A percentile compares a stretch with the other conserved stretches of the same genome.
Conservation (phyloP, 768 basidiomycete species). For the Gautieria morchelliformis region DNA sequence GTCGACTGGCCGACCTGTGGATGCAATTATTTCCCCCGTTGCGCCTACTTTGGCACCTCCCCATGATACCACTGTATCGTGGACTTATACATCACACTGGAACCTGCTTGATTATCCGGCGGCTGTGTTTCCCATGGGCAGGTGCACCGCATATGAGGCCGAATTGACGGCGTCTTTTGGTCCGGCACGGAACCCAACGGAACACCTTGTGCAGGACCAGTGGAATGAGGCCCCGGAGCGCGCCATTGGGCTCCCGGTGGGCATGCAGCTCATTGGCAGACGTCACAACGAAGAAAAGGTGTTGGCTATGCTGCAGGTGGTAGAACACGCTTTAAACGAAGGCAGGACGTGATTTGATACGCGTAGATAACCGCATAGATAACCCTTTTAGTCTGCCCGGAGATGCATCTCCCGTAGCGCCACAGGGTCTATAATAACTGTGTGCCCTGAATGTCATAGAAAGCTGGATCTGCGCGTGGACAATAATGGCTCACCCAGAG, state of each 20-base stretch:
- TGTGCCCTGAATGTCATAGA: too few relatives aligned
- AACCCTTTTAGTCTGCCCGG: too few relatives aligned
- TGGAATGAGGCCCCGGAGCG: slow-evolving; percentile 35
- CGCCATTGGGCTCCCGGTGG: slow-evolving; percentile 24
- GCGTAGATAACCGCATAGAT: too few relatives aligned
- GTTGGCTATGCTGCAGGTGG: slow-evolving; percentile 31
- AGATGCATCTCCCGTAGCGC: too few relatives aligned
- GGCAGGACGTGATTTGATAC: too few relatives aligned
- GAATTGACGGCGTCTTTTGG: slow-evolving; percentile 11
- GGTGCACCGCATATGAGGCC: slow-evolving; percentile 19
- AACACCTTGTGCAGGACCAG: slow-evolving; percentile 26
- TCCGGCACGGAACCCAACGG: slow-evolving; percentile 26
- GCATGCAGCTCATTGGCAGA: slow-evolving; percentile 41
- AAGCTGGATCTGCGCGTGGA: too few relatives aligned
- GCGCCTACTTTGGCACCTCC: slow-evolving; percentile 39
- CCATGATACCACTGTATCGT: slow-evolving; percentile 39
- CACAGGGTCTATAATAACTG: too few relatives aligned
- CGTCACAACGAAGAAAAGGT: slow-evolving; percentile 42
- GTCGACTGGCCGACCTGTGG: slow-evolving; percentile 34
- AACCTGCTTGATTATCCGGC: slow-evolving; percentile 42
- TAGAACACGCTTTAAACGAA: slow-evolving; percentile 22
- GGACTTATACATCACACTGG: slow-evolving; percentile 44
- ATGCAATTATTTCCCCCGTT: slow-evolving; percentile 38
- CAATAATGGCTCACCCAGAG: too few relatives aligned
- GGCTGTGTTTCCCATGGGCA: slow-evolving; percentile 37